Conservation (phyloP, 225 moss, liverwort and hornwort species). For the Takakia lepidozioides region DNA sequence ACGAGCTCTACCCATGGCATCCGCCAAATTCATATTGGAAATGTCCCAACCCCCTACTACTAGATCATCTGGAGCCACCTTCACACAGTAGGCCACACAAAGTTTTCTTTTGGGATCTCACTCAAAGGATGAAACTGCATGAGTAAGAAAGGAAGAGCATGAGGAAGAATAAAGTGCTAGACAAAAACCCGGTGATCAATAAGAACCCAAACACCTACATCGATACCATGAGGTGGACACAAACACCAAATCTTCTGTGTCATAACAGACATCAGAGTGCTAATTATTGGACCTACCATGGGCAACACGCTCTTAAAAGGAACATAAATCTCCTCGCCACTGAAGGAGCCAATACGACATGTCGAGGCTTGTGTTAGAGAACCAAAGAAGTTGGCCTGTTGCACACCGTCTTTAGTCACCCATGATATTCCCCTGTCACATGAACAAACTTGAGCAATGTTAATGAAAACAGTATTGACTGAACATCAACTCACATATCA, state of each 20-base stretch:
- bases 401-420: slow-evolving; percentile 97
- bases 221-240: no score
- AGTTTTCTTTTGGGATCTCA: no score
- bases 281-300: slow-evolving; percentile 37
- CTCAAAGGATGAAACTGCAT: no score
- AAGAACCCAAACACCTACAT: no score
- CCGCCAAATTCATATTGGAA: slow-evolving; percentile 87
- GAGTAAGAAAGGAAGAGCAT: no score
- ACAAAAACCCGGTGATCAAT: no score
- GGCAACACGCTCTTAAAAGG: slow-evolving; percentile 91
- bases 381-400: slow-evolving; percentile 86
- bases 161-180: no score
- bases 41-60: slow-evolving; percentile 94
- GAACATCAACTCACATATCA: no score
- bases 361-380: slow-evolving; percentile 92
- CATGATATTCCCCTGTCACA: slow-evolving; percentile 84
- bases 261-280: no score
- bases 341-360: slow-evolving; percentile 84
- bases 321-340: slow-evolving; percentile 81
- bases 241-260: no score
- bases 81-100: slow-evolving; percentile 6
- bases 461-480: no score
- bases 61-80: slow-evolving; percentile 79
- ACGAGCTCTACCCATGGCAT: slow-evolving; percentile 86
- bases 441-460: no score